Evolutionary conservation across 768 basidiomycete genomes (phyloP), one percentile per base, ranked within the genome.

Genomic region (Dentipellis fragilis): DNA sequence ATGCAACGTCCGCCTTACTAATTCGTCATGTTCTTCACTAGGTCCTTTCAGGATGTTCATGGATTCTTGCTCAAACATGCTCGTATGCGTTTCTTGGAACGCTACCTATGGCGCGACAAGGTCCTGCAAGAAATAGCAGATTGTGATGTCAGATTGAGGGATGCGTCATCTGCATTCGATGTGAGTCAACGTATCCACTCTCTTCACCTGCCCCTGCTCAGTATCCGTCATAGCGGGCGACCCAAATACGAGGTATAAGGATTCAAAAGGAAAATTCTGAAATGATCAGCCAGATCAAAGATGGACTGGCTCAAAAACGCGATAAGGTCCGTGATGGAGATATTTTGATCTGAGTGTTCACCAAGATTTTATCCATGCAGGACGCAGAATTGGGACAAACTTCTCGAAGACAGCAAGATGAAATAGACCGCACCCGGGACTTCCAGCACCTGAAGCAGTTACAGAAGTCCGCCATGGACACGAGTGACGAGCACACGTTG

Each of bases 71-170:
- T 73, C 53, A 83, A 80, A 59, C 82, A 88, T 59, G 71, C 74
- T 14, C 72, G 79, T 45, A 72, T 86, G 1, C 85, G 88, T 0
- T 91, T 89, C 70, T 68, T 92, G 59, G 87, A 88, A 67, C 76
- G 87, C 4, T 91, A 87, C 63, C 74, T 92, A 39, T 82, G 83
- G 64, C 79, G 86, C 46, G 83, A 87, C 40, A 87, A 90, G 58
- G 84, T 84, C 29, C 64, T 75, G 14, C 69, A 71, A 2, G 75
- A 78, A 29, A 79, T 89, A 38, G 62, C 66, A 0, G 68, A 64
- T 2, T 85, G 83, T 51, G 77, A 82, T 52, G 70, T 75, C 11
- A 71, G 72, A 1, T 70, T 89, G 17, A 70, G 72, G 21, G 79
- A 84, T 37, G 79, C 80, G 4, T 64, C 85, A 39, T 66, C 67